Percentiles rank a stretch among this genome's conserved stretches.
Evolutionary conservation across 2,329 filamentous ascomycete genomes (phyloP).

Genomic region (Metarhizium anisopliae): DNA sequence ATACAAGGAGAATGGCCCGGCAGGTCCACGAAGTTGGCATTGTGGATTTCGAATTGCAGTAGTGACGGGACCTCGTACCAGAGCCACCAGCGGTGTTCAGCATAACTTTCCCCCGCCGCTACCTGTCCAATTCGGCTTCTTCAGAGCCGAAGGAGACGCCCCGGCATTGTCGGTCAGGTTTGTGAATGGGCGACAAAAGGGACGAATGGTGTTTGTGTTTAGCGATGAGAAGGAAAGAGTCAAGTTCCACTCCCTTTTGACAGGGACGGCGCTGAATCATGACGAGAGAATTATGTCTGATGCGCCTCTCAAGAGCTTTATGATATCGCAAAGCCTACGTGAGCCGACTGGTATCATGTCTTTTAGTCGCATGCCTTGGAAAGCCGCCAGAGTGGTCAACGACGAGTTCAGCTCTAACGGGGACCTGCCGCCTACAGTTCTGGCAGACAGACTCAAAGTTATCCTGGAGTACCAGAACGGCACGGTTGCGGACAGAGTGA

Average conservation of each 20-base stretch:
- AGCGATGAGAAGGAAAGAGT: constrained; percentile 61
- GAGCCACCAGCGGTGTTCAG: constrained; percentile 68
- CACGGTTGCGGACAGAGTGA: constrained; percentile 74
- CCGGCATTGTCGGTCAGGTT: constrained; percentile 65
- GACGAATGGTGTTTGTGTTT: constrained; percentile 72
- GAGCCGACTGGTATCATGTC: constrained; percentile 40
- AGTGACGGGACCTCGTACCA: constrained; percentile 67
- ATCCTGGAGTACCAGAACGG: constrained; percentile 69
- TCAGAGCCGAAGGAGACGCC: constrained; percentile 60
- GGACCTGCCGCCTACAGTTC: constrained; percentile 56
- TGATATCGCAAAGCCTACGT: constrained; percentile 45
- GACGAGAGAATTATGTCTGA: constrained; percentile 66
- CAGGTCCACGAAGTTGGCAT: constrained; percentile 63
- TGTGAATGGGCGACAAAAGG: constrained; percentile 54
- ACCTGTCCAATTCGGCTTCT: constrained; percentile 70
- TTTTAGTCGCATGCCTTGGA: constrained; percentile 51
- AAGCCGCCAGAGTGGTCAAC: constrained; percentile 64
- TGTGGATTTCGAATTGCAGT: constrained; percentile 72
- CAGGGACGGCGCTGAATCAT: constrained; percentile 58
- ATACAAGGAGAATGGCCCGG: constrained; percentile 59
- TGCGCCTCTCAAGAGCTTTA: constrained; percentile 55
- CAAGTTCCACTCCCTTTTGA: constrained; percentile 62
- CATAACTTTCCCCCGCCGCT: constrained; percentile 56
- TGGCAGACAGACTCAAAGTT: constrained; percentile 68
- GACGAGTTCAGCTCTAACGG: constrained; percentile 52